A percentile compares a stretch with the other conserved stretches of the same genome.
Conservation (phyloP, 1,284 basidiomycete species). For the Ustilago lituana region DNA sequence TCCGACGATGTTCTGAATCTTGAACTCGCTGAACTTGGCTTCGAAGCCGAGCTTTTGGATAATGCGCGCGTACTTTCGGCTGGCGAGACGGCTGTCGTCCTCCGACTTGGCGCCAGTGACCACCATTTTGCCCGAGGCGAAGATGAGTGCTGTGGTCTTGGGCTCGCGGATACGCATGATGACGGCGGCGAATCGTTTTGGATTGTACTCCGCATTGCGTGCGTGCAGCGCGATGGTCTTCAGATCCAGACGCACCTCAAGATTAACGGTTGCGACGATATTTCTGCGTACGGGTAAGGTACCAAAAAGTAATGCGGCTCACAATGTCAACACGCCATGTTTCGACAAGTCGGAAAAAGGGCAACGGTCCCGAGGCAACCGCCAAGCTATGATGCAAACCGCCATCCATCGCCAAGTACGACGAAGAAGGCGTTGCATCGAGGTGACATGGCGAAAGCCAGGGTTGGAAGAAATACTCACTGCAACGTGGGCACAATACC, state of each 20-base stretch:
- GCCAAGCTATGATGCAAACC: not conserved
- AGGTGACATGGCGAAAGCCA: no score
- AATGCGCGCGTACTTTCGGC: constrained; percentile 98
- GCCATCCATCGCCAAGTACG: not conserved
- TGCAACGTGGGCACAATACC: constrained; percentile 68
- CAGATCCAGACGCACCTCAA: constrained; percentile 94
- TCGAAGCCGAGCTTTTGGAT: constrained; percentile 99
- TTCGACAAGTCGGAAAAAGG: constrained; percentile 4
- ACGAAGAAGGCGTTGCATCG: not conserved
- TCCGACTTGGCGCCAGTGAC: constrained; percentile 99
- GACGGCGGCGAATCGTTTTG: constrained; percentile 99
- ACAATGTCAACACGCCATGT: constrained; percentile 22
- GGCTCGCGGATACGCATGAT: constrained; percentile 99
- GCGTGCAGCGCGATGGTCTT: constrained; percentile 99
- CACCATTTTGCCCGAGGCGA: constrained; percentile 99
- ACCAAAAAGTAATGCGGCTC: constrained; percentile 3
- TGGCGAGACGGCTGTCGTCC: constrained; percentile 95
- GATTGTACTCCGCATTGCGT: constrained; percentile 98
- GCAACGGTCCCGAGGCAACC: not conserved
- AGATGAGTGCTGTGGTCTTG: constrained; percentile 98
- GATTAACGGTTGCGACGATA: constrained; percentile 98
- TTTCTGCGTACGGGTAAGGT: constrained; percentile 72
- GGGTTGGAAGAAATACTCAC: constrained; percentile 57
- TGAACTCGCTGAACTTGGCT: constrained; percentile 99
- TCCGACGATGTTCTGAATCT: constrained; percentile 99